phyloP scores from a whole-genome alignment of 2,329 filamentous ascomycete genomes.

The Colletotrichum brevisporum region DNA sequence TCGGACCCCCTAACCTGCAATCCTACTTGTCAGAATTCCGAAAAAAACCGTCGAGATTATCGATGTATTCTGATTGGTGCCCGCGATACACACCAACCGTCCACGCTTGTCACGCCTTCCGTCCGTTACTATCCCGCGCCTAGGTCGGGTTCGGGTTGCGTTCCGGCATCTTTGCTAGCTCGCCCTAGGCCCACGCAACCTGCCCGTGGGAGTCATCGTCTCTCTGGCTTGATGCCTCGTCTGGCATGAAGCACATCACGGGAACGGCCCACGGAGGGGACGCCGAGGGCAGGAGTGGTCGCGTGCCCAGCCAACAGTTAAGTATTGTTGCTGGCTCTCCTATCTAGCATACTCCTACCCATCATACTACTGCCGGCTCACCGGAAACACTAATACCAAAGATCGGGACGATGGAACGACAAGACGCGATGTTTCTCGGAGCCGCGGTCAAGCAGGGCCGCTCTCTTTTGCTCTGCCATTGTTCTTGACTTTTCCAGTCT shows the following conservation, averaged over 20 bases:
- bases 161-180: conserved; percentile 12
- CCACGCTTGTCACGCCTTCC: neutral
- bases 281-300: conserved; percentile 8
- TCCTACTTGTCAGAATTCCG: neutral
- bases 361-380: neutral
- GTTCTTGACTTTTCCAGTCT: neutral
- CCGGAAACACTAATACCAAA: neutral
- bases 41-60: neutral
- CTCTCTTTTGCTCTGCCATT: neutral
- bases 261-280: neutral
- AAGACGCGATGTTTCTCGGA: neutral
- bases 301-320: conserved; percentile 20
- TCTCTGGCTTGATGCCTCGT: neutral
- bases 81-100: conserved; percentile 8
- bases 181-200: neutral
- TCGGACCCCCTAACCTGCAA: neutral
- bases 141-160: neutral
- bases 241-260: conserved; percentile 18
- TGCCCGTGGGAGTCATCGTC: neutral
- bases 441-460: neutral
- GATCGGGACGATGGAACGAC: neutral
- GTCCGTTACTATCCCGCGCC: neutral
- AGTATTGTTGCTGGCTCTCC: neutral
- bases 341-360: neutral
- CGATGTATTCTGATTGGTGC: conserved; percentile 23